Conservation (phyloP, 169 alveolate species). For the Cryptosporidium sp. region DNA sequence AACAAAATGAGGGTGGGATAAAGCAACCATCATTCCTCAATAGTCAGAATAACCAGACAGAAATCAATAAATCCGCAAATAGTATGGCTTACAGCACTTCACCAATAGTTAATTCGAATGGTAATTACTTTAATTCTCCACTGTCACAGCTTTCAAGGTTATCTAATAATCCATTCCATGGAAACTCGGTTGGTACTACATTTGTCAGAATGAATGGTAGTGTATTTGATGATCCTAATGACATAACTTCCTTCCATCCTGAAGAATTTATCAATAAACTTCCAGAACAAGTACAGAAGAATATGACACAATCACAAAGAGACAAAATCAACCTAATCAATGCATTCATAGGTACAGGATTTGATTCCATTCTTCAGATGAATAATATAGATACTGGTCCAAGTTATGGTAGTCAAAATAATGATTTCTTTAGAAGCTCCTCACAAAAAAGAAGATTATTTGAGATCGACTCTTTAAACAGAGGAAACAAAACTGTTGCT, state of each 20-base stretch:
- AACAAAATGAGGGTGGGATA: slow-evolving; percentile 16
- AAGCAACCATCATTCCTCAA: not conserved
- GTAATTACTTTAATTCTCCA: slow-evolving; percentile 41
- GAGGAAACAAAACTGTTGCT: not conserved
- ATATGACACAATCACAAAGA: slow-evolving; percentile 63
- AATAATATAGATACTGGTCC: not conserved
- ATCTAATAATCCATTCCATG: slow-evolving; percentile 39
- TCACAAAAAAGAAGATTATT: slow-evolving; percentile 39
- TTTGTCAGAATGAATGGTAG: slow-evolving; percentile 62
- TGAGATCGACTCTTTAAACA: not conserved
- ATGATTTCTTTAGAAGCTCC: not conserved
- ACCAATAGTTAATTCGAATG: not conserved
- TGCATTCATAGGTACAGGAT: slow-evolving; percentile 73
- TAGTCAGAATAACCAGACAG: not conserved
- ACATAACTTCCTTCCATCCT: slow-evolving; percentile 58
- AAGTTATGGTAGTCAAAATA: not conserved
- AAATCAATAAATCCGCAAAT: not conserved
- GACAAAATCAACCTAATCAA: slow-evolving; percentile 63
- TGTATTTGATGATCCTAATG: slow-evolving; percentile 65
- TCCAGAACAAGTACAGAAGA: slow-evolving; percentile 51
- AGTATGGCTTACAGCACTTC: not conserved
- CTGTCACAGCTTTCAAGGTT: slow-evolving; percentile 34
- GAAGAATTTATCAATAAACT: slow-evolving; percentile 43
- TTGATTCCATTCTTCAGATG: slow-evolving; percentile 62
- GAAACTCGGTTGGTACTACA: slow-evolving; percentile 27